phyloP scores from a whole-genome alignment of 1,284 basidiomycete species.

The Microbotryum violaceum region DNA sequence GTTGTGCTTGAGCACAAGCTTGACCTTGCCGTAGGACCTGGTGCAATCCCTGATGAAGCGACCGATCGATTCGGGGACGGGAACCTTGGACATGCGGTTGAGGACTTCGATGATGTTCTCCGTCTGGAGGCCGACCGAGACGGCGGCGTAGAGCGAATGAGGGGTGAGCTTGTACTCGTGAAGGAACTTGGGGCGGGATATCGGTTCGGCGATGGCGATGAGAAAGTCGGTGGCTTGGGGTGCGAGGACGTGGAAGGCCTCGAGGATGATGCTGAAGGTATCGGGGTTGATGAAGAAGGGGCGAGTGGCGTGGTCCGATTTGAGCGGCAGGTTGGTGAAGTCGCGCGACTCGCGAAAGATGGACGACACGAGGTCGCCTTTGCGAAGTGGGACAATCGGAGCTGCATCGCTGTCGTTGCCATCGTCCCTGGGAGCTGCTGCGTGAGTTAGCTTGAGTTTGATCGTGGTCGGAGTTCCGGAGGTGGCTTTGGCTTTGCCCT shows the following conservation, averaged over 20 bases:
- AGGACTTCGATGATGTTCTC: conserved; percentile 94
- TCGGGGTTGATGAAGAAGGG: conserved; percentile 87
- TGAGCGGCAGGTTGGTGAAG: conserved; percentile 74
- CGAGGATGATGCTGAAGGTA: conserved; percentile 80
- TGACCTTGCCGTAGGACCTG: conserved; percentile 90
- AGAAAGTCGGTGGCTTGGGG: conserved; percentile 98
- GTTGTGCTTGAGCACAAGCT: conserved; percentile 93
- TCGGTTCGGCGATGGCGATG: conserved; percentile 95
- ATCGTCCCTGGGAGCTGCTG: not conserved
- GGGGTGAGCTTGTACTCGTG: conserved; percentile 99
- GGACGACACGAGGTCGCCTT: conserved; percentile 7
- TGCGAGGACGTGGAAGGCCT: conserved; percentile 92
- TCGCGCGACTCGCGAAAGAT: conserved; percentile 45
- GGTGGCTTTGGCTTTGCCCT: conserved; percentile 6
- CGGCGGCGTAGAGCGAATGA: conserved; percentile 95
- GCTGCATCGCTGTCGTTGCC: not conserved
- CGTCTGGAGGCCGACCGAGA: conserved; percentile 95
- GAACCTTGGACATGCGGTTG: conserved; percentile 48
- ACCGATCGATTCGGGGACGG: conserved; percentile 74
- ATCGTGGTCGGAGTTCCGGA: not conserved
- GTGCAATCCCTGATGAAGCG: conserved; percentile 83
- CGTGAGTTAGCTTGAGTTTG: conserved; percentile 10
- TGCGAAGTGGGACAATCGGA: not conserved
- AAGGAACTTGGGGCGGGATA: conserved; percentile 94
- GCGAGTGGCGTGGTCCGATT: conserved; percentile 78